phyloP scores from a whole-genome alignment of 1,139 yeast species.

The Debaryomyces robertsiae region DNA sequence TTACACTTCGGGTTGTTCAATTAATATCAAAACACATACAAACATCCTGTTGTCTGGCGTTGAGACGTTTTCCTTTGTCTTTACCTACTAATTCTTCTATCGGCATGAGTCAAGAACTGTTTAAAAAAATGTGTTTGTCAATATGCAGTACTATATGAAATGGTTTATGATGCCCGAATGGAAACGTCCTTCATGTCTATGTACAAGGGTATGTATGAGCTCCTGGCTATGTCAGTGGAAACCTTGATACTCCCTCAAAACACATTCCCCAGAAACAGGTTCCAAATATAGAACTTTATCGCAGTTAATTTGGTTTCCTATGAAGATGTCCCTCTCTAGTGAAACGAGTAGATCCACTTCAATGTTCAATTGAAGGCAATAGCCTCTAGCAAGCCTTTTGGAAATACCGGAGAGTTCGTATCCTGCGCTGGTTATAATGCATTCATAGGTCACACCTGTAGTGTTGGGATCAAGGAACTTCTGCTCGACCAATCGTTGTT shows the following conservation, averaged over 20 bases:
- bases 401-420: constrained; percentile 13
- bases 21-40: constrained; percentile 12
- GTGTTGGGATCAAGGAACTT: not conserved
- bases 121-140: constrained; percentile 7
- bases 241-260: constrained; percentile 23
- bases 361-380: constrained; percentile 48
- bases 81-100: not conserved
- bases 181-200: constrained; percentile 2
- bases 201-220: constrained; percentile 3
- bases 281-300: constrained; percentile 41
- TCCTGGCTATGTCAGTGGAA: constrained; percentile 1
- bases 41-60: constrained; percentile 10
- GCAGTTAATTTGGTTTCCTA: constrained; percentile 50
- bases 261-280: constrained; percentile 36
- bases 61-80: not conserved
- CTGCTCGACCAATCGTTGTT: constrained; percentile 18
- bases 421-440: constrained; percentile 33
- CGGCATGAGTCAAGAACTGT: constrained; percentile 6
- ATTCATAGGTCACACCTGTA: constrained; percentile 19
- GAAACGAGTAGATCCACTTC: constrained; percentile 42
- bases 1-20: not conserved
- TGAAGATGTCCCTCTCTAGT: constrained; percentile 20
- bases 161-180: too few relatives aligned
- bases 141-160: constrained; percentile 7
- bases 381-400: constrained; percentile 30